Evolutionary conservation across 108 stramenopile species (phyloP), one percentile per base, ranked within the genome.

Genomic region (Aurantiochytrium sp.): DNA sequence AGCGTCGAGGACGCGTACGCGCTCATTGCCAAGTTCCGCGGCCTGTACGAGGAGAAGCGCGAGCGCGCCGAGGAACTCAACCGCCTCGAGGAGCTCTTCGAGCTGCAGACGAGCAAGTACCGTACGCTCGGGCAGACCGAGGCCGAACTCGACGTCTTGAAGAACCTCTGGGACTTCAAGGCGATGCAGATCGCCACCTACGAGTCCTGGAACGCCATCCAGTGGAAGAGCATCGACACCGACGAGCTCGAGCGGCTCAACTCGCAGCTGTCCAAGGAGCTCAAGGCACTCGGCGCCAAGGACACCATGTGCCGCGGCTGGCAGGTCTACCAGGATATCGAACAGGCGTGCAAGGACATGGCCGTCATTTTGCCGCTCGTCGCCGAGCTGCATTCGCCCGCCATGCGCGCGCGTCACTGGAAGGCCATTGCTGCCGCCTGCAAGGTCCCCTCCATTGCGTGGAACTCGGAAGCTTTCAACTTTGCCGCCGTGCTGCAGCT

Each of bases 361-460:
- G 89, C 87, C 10, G 91, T 94, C 32, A 92, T 95, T 19, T 85
- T 96, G 53, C 96, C 96, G 34, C 92, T 96, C 32, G 89, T 96
- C 59, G 91, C 92, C 65, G 95, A 96, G 45, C 93, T 96, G 52
- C 95, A 95, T 69, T 92, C 94, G 15, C 87, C 92, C 55, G 93
- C 95, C 65, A 95, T 96, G 89, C 88, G 95, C 27, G 86, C 90
- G 30, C 94, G 96, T 30, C 96, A 96, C 89, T 96, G 96, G 96
- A 88, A 90, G 69, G 85, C 90, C 39, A 88, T 96, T 37, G 96
- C 96, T 8, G 91, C 92, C 36, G 92, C 95, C 22, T 96, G 96
- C 69, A 92, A 94, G 52, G 95, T 95, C 52, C 94, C 93, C 69
- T 68, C 86, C 10, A 88, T 96, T 34, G 95, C 95, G 65, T 95